Evolutionary conservation across 805 yeast genomes (phyloP).

Genomic region (Debaryomyces castellii): DNA sequence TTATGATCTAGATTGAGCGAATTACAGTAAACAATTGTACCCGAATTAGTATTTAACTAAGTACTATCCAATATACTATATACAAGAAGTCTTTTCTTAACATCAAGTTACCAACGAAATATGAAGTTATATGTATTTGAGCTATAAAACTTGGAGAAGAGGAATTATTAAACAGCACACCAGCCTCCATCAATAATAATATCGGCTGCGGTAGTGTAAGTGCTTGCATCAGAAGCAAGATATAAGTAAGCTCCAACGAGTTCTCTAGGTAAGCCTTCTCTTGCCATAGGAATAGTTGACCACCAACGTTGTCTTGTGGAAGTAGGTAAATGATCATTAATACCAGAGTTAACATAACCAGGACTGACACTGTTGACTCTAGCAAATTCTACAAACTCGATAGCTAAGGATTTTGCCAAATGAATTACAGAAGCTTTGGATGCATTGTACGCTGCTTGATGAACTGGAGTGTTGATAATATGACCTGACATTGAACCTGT

Average conservation of each 20-base stretch:
- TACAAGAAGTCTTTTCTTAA: too few species aligned
- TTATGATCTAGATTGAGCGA: too few species aligned
- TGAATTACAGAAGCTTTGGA: slow-evolving; percentile 46
- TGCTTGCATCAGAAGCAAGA: slow-evolving; percentile 44
- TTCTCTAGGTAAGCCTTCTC: slow-evolving; percentile 44
- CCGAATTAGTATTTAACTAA: too few species aligned
- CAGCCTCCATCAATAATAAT: slow-evolving; percentile 49
- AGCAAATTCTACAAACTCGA: slow-evolving; percentile 49
- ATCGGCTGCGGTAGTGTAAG: slow-evolving; percentile 46
- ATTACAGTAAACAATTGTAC: too few species aligned
- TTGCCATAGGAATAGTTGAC: slow-evolving; percentile 42
- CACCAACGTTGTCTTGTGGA: slow-evolving; percentile 38
- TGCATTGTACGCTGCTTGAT: slow-evolving; percentile 48
- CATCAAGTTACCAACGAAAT: too few species aligned
- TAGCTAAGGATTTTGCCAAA: slow-evolving; percentile 43
- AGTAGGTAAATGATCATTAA: slow-evolving; percentile 33
- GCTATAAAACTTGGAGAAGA: too few species aligned
- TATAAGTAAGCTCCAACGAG: slow-evolving; percentile 48
- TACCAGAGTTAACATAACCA: slow-evolving; percentile 43
- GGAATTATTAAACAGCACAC: slow-evolving; percentile 31
- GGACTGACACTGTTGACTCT: slow-evolving; percentile 44
- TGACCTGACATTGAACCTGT: slow-evolving; percentile 50
- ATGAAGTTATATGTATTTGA: too few species aligned
- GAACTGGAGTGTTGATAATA: slow-evolving; percentile 45
- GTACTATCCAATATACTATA: too few species aligned